Evolutionary conservation across 2,329 filamentous ascomycete genomes (phyloP), one percentile per base, ranked within the genome.

Genomic region (Aspergillus sp.): DNA sequence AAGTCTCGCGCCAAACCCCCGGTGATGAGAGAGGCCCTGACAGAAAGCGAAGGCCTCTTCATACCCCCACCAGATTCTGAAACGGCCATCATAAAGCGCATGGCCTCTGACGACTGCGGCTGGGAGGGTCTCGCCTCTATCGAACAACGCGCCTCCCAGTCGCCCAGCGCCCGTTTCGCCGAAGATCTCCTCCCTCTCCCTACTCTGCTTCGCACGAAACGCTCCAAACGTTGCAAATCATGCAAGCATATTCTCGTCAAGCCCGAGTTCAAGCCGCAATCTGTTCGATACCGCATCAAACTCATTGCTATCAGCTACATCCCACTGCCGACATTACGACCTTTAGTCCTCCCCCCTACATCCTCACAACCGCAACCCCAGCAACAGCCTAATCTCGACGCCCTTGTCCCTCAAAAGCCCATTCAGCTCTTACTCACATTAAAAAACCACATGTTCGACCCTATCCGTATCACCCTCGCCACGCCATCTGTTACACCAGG

Each of bases 201-300:
- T 0, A 89, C 90, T 15, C 83, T 96, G 2, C 85, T 99, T 13
- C 88, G 91, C 56, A 96, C 93, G 0, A 97, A 97, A 71, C 89
- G 93, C 39, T 92, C 91, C 19, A 98, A 97, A 77, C 90, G 95
- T 46, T 99, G 95, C 75, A 89, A 91, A 51, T 84, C 88, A 11
- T 99, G 95, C 76, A 89, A 95, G 12, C 93, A 98, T 77, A 97
- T 98, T 70, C 89, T 99, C 66, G 90, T 91, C 60, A 96, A 96
- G 73, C 95, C 93, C 13, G 95, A 99, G 75, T 85, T 88, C 58
- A 99, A 98, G 75, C 88, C 96, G 33, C 86, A 87, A 47, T 93
- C 89, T 52, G 95, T 90, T 6, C 89, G 93, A 30, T 98, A 95
- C 83, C 90, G 93, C 68, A 97, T 99, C 73, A 89, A 91, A 54